A percentile compares a stretch with the other conserved stretches of the same genome.
Evolutionary conservation across 176 grass and related monocot species (phyloP).

Genomic region (Triticum dicoccoides): DNA sequence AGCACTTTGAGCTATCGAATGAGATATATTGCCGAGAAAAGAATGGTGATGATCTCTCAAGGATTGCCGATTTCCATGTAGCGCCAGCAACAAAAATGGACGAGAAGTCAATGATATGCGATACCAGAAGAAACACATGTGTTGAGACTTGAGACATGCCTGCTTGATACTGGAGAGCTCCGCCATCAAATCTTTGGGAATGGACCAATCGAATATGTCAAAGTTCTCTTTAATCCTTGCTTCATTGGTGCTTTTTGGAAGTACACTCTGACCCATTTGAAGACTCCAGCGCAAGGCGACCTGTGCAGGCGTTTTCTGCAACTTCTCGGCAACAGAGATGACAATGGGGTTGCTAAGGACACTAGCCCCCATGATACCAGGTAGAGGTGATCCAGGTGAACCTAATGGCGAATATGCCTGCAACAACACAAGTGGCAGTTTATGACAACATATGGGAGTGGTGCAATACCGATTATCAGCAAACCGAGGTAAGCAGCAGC

Average conservation of each 20-base stretch:
- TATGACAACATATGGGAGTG: neutral
- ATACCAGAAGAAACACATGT: neutral
- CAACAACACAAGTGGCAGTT: neutral
- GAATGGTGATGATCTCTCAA: neutral
- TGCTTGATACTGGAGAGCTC: constrained; percentile 45
- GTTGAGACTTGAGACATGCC: neutral
- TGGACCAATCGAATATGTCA: constrained; percentile 45
- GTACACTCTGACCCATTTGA: constrained; percentile 46
- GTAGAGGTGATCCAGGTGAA: constrained; percentile 28
- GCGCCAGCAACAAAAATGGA: neutral
- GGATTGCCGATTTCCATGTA: neutral
- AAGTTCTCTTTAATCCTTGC: constrained; percentile 50
- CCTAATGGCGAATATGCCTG: constrained; percentile 57
- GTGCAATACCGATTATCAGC: neutral
- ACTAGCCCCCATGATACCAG: neutral
- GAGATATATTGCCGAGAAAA: neutral
- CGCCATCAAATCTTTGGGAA: constrained; percentile 39
- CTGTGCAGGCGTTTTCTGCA: constrained; percentile 53
- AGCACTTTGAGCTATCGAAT: neutral
- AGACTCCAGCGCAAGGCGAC: constrained; percentile 47
- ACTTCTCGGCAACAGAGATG: constrained; percentile 33
- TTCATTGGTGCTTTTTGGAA: constrained; percentile 49
- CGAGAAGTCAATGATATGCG: neutral
- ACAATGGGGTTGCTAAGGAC: constrained; percentile 39
- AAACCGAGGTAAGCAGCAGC: neutral